phyloP scores from a whole-genome alignment of 768 basidiomycete species.

The Psilocybe tampanensis region DNA sequence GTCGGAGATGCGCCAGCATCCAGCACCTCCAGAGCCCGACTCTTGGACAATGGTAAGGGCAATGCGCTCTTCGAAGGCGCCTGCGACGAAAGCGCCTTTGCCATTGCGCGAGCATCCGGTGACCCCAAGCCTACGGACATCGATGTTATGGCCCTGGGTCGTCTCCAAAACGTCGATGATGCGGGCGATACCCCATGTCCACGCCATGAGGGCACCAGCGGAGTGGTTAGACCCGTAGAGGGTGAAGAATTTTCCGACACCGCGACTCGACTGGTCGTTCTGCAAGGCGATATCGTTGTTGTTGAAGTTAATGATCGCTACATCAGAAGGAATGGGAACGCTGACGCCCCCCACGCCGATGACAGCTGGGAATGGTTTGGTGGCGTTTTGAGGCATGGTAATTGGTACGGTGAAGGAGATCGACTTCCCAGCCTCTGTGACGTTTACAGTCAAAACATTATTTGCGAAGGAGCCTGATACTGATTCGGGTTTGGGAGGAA shows the following conservation, averaged over 20 bases:
- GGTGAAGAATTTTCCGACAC: conserved; percentile 54
- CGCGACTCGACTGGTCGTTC: conserved; percentile 43
- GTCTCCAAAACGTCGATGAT: conserved; percentile 57
- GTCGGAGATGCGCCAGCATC: conserved; percentile 56
- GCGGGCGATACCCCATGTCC: conserved; percentile 58
- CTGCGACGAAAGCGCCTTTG: conserved; percentile 58
- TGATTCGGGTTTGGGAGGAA: conserved; percentile 42
- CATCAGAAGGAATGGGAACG: conserved; percentile 34
- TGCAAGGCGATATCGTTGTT: conserved; percentile 53
- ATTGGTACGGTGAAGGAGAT: conserved; percentile 50
- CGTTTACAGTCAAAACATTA: conserved; percentile 46
- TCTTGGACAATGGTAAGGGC: conserved; percentile 60
- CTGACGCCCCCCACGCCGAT: conserved; percentile 49
- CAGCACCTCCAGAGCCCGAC: conserved; percentile 57
- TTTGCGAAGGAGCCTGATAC: conserved; percentile 43
- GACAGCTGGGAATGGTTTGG: conserved; percentile 48
- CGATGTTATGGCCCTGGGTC: conserved; percentile 44
- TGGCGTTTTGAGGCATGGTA: conserved; percentile 41
- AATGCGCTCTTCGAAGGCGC: conserved; percentile 55
- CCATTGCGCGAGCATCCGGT: conserved; percentile 59
- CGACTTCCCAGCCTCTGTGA: conserved; percentile 39
- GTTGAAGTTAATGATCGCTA: conserved; percentile 47
- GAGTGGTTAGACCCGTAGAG: conserved; percentile 47
- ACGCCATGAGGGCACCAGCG: conserved; percentile 53
- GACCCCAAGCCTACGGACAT: conserved; percentile 46